Conservation (phyloP, 2,329 filamentous ascomycete genomes). For the Aspergillus tanneri region DNA sequence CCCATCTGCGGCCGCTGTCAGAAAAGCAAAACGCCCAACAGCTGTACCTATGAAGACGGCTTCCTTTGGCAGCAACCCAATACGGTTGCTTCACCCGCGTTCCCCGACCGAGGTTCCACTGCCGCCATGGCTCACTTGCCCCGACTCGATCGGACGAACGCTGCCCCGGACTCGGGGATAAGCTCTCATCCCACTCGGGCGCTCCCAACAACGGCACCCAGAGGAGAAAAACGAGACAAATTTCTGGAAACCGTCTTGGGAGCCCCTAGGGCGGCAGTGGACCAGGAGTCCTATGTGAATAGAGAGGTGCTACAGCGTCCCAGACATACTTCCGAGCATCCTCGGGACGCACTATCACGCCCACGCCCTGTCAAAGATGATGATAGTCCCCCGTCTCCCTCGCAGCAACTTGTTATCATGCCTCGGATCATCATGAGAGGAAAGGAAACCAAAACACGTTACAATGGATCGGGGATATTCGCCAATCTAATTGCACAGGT, state of each 20-base stretch:
- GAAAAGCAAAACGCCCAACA: conserved; percentile 36
- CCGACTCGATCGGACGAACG: conserved; percentile 26
- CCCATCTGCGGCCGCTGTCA: conserved; percentile 41
- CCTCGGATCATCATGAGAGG: conserved; percentile 40
- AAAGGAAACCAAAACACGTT: conserved; percentile 42
- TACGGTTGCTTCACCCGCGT: conserved; percentile 30
- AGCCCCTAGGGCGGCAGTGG: conserved; percentile 34
- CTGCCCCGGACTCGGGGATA: conserved; percentile 34
- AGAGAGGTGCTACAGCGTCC: conserved; percentile 30
- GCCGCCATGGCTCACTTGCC: conserved; percentile 16
- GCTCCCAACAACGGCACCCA: conserved; percentile 16
- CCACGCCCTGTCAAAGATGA: conserved; percentile 15
- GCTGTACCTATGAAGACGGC: conserved; percentile 44
- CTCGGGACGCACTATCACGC: conserved; percentile 13
- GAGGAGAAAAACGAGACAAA: conserved; percentile 29
- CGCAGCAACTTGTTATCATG: conserved; percentile 34
- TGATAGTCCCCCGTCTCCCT: conserved; percentile 27
- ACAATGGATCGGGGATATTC: conserved; percentile 42
- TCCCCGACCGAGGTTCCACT: conserved; percentile 26
- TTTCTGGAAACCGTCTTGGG: conserved; percentile 39
- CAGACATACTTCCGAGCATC: conserved; percentile 17
- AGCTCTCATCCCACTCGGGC: conserved; percentile 26
- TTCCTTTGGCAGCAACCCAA: conserved; percentile 42
- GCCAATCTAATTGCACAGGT: conserved; percentile 43
- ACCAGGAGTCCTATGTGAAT: conserved; percentile 32